phyloP scores from a whole-genome alignment of 257 asterid species.

The Haberlea rhodopensis region DNA sequence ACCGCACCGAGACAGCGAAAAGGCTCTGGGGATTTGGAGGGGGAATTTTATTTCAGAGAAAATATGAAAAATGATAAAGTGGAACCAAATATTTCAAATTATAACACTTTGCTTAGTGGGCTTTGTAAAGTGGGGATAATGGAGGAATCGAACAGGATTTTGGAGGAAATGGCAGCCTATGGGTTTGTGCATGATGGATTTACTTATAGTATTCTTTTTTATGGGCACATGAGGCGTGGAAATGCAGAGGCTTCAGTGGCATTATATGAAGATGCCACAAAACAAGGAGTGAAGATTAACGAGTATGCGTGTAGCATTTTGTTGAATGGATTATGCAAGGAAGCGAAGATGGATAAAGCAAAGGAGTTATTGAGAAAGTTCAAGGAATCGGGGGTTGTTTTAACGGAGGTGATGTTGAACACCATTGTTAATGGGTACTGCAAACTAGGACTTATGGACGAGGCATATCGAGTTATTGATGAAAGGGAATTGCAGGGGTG shows the following conservation, averaged over 20 bases:
- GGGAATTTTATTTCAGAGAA: slow-evolving; percentile 52
- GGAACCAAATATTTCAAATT: slow-evolving; percentile 62
- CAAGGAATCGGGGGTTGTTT: slow-evolving; percentile 48
- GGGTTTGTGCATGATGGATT: slow-evolving; percentile 69
- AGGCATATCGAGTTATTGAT: slow-evolving; percentile 46
- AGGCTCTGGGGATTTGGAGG: slow-evolving; percentile 18
- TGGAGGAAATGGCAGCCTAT: slow-evolving; percentile 56
- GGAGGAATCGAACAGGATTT: slow-evolving; percentile 48
- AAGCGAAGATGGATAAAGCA: slow-evolving; percentile 54
- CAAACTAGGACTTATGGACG: slow-evolving; percentile 47
- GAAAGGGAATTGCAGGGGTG: slow-evolving; percentile 56
- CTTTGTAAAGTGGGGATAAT: slow-evolving; percentile 66
- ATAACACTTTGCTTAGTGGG: slow-evolving; percentile 64
- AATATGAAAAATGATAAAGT: slow-evolving; percentile 53
- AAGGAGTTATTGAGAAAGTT: slow-evolving; percentile 51
- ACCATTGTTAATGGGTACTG: slow-evolving; percentile 65
- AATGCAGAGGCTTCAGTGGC: slow-evolving; percentile 54
- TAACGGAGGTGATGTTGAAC: slow-evolving; percentile 55
- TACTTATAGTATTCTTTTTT: slow-evolving; percentile 63
- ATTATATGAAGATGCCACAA: slow-evolving; percentile 47
- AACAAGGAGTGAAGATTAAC: slow-evolving; percentile 49
- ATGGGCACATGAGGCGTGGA: slow-evolving; percentile 56
- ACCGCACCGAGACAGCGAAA: slow-evolving; percentile 54
- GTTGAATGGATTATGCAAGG: slow-evolving; percentile 62
- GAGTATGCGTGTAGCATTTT: slow-evolving; percentile 49